Evolutionary conservation across 169 alveolate genomes (phyloP).

Genomic region (Plasmodium coatneyi): DNA sequence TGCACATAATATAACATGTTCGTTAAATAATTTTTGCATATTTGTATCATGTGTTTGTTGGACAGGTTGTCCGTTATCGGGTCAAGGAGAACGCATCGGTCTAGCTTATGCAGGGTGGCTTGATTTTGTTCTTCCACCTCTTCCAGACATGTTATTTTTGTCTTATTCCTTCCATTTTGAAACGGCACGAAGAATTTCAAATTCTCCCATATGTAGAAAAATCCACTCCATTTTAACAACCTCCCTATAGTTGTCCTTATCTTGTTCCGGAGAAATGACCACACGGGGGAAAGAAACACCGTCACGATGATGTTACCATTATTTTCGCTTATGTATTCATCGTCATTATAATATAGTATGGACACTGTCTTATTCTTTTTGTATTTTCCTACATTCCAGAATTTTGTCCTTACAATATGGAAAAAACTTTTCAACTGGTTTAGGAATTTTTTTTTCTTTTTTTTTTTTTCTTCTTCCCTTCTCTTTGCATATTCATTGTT

Average conservation of each 20-base stretch:
- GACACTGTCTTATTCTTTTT: background rate
- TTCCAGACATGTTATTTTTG: background rate
- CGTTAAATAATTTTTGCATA: conserved; percentile 34
- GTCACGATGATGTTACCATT: background rate
- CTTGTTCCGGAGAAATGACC: background rate
- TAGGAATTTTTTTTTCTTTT: background rate
- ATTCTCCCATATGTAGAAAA: conserved; percentile 3
- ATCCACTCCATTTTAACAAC: background rate
- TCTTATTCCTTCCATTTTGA: background rate
- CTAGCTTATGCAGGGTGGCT: background rate
- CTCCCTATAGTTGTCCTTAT: background rate
- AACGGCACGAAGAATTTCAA: background rate
- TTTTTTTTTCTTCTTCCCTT: background rate
- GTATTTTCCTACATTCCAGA: background rate
- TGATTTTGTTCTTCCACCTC: background rate
- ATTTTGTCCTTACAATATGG: background rate
- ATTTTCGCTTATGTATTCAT: background rate
- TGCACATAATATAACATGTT: conserved; percentile 1
- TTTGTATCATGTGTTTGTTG: conserved; percentile 29
- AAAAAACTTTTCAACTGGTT: background rate
- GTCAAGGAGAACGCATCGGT: conserved; percentile 34
- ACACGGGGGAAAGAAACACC: conserved; percentile 18
- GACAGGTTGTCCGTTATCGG: background rate
- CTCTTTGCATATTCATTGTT: background rate
- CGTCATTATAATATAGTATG: conserved; percentile 11